phyloP scores from a whole-genome alignment of 306 rosid genomes.

The Adenanthera pavonina region DNA sequence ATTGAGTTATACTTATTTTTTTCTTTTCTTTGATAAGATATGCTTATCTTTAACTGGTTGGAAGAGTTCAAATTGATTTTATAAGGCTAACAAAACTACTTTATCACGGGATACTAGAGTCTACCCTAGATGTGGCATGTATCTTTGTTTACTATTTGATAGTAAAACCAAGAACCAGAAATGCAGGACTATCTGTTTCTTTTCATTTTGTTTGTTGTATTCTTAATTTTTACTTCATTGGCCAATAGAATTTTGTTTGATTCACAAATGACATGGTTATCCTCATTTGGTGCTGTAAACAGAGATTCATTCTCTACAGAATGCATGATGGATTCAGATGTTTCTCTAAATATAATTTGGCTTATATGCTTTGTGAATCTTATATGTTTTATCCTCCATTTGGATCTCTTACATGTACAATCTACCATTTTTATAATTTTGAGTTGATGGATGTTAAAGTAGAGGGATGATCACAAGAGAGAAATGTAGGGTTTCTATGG shows the following conservation, averaged over 20 bases:
- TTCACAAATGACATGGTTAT: not conserved
- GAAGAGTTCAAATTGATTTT: conserved; percentile 16
- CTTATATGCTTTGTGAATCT: not conserved
- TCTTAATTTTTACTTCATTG: not conserved
- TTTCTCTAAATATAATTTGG: not conserved
- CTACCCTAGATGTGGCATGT: not conserved
- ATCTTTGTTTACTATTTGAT: conserved; percentile 6
- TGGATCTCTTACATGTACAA: not conserved
- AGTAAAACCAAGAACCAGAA: conserved; percentile 18
- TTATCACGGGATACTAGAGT: not conserved
- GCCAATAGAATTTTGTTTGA: not conserved
- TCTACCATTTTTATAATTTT: too few species aligned
- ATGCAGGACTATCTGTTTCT: not conserved
- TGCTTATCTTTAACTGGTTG: conserved; percentile 27
- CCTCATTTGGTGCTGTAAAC: not conserved
- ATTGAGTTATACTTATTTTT: conserved; percentile 26
- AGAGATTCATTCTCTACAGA: not conserved
- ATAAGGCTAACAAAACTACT: conserved; percentile 5
- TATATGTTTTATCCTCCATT: not conserved
- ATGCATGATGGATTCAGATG: not conserved
- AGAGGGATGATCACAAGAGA: too few species aligned
- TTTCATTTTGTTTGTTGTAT: not conserved
- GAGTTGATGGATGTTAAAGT: too few species aligned
- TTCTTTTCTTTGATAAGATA: not conserved
- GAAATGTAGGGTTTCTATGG: not conserved